A percentile compares a stretch with the other conserved stretches of the same genome.
Conservation (phyloP, 2,329 filamentous ascomycete species). For the Microdochium paspali region DNA sequence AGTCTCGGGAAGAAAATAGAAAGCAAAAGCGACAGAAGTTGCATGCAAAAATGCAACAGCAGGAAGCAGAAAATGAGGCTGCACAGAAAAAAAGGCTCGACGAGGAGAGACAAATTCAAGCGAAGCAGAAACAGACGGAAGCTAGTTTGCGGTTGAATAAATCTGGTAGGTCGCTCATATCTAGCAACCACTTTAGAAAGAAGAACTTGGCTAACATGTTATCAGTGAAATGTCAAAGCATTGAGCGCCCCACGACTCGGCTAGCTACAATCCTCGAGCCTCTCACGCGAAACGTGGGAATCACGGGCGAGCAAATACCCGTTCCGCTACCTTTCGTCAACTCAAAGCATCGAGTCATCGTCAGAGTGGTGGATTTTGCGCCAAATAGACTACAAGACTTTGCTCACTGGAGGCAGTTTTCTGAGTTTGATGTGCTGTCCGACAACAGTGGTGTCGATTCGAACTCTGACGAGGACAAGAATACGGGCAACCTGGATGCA, state of each 20-base stretch:
- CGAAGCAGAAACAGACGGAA: constrained; percentile 13
- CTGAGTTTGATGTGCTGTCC: constrained; percentile 41
- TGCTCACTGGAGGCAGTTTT: constrained; percentile 33
- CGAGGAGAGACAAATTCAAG: constrained; percentile 14
- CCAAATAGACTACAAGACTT: constrained; percentile 67
- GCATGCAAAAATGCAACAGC: constrained; percentile 1
- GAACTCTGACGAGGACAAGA: constrained; percentile 18
- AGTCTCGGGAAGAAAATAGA: background rate
- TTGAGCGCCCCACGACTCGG: constrained; percentile 20
- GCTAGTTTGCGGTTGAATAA: background rate
- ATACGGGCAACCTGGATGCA: constrained; percentile 11
- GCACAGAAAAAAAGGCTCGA: background rate
- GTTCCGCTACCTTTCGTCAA: constrained; percentile 64
- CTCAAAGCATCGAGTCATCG: constrained; percentile 56
- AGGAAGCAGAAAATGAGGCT: constrained; percentile 2
- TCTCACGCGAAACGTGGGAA: constrained; percentile 28
- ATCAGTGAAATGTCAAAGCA: constrained; percentile 36
- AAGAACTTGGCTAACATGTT: constrained; percentile 4
- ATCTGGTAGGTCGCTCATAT: background rate
- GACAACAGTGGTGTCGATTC: constrained; percentile 25
- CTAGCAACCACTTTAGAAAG: constrained; percentile 1
- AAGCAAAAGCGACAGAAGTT: background rate
- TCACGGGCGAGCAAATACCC: constrained; percentile 24
- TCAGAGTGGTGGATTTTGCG: constrained; percentile 75
- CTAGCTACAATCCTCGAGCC: constrained; percentile 31